Base-by-base conservation (phyloP, 352 stramenopile genomes). In the Pythium aquatile region DNA sequence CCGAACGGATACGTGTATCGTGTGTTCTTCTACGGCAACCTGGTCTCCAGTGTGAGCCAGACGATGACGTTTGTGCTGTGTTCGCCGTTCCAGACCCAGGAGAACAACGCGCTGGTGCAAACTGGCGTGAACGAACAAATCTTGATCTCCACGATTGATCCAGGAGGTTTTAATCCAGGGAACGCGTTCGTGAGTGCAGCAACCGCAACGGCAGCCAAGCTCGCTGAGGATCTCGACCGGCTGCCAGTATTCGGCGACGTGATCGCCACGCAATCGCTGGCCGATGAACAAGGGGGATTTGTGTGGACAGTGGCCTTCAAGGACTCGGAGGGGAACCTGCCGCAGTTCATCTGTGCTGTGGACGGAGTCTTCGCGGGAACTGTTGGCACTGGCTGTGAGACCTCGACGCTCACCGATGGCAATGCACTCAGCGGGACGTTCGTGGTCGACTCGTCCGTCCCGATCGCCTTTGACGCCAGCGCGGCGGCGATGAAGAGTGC, bases 11-110 rank as follows among this genome's bases (percentile, higher is more conserved):
- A 83, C 56, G 61, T 92, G 5, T 94, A 93, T 44, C 61, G 40
- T 0, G 71, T 94, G 17, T 92, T 91, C 59, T 94, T 94, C 42
- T 82, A 88, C 39, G 86, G 84, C 3, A 92, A 93, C 29, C 79
- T 79, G 1, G 84, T 92, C 8, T 75, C 76, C 6, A 71, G 76
- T 0, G 61, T 76, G 20, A 37, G 79, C 8, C 47, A 52, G 0
- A 39, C 20, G n/a, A 59, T 87, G 39, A 70, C 59, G 14, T 65
- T 32, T 10, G 55, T 61, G 5, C 51, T 44, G 24, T 92, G 81
- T 30, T 71, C 63, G 3, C 29, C 65, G 5, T 91, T 93, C 54
- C 72, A 93, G 67, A 91, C 85, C 2, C 69, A 81, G 17, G 71
- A 80, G 17, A 87, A 85, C 48, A 93, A 94, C 26, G 72, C 74